Conservation (phyloP, 768 basidiomycete species). For the Trametes elegans region DNA sequence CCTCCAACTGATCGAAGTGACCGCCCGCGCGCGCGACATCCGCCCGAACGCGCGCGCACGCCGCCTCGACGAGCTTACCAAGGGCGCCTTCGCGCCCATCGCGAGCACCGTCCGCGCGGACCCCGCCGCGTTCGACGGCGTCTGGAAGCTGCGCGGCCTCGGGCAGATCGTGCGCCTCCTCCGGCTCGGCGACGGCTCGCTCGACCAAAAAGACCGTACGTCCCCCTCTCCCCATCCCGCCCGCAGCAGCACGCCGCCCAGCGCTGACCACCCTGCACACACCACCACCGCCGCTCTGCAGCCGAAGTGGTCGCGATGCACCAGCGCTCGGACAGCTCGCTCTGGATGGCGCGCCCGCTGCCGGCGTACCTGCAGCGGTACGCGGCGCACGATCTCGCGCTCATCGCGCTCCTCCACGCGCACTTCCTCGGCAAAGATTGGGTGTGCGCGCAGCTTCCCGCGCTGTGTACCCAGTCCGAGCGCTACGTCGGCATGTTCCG, state of each 20-base stretch:
- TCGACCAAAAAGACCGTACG: slow-evolving; percentile 9
- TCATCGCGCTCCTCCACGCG: slow-evolving; percentile 37
- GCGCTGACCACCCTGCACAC: too few species aligned
- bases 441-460: slow-evolving; percentile 2
- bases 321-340: slow-evolving; percentile 27
- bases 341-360: slow-evolving; percentile 40
- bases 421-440: slow-evolving; percentile 28
- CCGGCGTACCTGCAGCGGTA: slow-evolving; percentile 36
- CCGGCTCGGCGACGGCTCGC: neutral
- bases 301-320: slow-evolving; percentile 39
- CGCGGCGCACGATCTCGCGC: slow-evolving; percentile 42
- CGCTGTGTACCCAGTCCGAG: slow-evolving; percentile 16
- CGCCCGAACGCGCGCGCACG: too few species aligned
- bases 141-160: neutral
- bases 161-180: neutral
- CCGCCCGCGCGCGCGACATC: slow-evolving; percentile 25
- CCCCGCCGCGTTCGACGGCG: neutral
- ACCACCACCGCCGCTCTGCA: too few species aligned
- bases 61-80: neutral
- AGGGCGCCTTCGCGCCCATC: neutral
- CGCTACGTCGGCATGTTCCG: slow-evolving; percentile 22
- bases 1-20: slow-evolving; percentile 40
- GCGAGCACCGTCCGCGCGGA: neutral
- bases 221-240: neutral
- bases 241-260: too few species aligned